phyloP scores from a whole-genome alignment of 225 moss, liverwort and hornwort species.

The Sphagnum tenellum region DNA sequence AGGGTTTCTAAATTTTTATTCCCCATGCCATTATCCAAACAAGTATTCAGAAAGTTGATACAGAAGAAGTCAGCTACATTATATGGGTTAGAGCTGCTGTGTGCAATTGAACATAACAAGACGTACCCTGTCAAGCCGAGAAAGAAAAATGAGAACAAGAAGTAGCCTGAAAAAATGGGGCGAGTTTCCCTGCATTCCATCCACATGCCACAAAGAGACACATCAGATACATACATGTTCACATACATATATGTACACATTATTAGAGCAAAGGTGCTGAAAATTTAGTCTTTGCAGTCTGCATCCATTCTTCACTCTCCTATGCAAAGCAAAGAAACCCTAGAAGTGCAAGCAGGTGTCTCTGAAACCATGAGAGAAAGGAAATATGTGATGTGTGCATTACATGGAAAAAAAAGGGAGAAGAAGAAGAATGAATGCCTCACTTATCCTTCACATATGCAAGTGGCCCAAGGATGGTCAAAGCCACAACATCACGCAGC shows the following conservation, averaged over 20 bases:
- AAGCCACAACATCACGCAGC: slow-evolving; percentile 66
- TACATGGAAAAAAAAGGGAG: slow-evolving; percentile 15
- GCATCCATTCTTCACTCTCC: no score
- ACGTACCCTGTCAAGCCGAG: slow-evolving; percentile 84
- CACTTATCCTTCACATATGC: slow-evolving; percentile 84
- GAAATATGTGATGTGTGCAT: background rate
- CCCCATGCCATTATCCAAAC: no score
- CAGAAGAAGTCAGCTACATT: no score
- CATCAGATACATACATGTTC: no score
- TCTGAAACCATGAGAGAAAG: background rate
- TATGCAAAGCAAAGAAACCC: background rate
- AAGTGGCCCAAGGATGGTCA: slow-evolving; percentile 59
- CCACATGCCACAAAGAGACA: no score
- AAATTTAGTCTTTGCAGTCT: no score
- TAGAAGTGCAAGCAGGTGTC: background rate
- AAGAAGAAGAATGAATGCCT: slow-evolving; percentile 3
- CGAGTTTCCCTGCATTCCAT: slow-evolving; percentile 50
- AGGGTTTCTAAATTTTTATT: no score
- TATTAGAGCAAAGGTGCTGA: no score
- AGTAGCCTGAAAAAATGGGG: slow-evolving; percentile 43
- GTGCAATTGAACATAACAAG: no score
- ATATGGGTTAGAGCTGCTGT: no score
- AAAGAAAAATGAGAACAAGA: slow-evolving; percentile 51
- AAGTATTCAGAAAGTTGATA: no score
- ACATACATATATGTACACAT: no score